These are phyloP conservation scores for Choanephora cucurbitarum DNA, from an alignment of 371 early-diverging fungal species.

Conservation along the genomic window DNA sequence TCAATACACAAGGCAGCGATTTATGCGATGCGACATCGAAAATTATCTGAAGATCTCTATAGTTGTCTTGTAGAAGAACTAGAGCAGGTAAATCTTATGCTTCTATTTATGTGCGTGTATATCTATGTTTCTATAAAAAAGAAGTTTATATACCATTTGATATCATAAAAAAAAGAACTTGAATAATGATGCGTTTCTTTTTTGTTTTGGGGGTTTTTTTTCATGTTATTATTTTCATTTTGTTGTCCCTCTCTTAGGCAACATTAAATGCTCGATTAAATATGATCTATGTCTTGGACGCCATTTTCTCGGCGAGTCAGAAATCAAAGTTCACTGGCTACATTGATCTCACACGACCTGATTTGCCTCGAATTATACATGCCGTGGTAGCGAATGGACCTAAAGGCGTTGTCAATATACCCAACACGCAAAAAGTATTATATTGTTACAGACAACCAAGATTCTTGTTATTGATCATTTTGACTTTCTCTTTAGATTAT, in stretches of 20 bases:
- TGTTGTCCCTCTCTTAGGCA: conserved; percentile 41
- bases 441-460: too few relatives aligned
- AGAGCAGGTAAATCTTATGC: conserved; percentile 55
- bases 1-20: conserved; percentile 70
- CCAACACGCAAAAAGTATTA: conserved; percentile 66
- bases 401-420: conserved; percentile 71
- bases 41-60: conserved; percentile 73
- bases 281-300: conserved; percentile 75
- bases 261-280: conserved; percentile 69
- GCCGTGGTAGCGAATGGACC: conserved; percentile 64
- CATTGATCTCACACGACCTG: conserved; percentile 59
- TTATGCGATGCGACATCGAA: conserved; percentile 67
- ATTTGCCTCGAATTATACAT: conserved; percentile 57
- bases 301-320: conserved; percentile 62
- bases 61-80: conserved; percentile 75
- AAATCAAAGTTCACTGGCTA: conserved; percentile 60
- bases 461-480: neutral
- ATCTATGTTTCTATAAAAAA: too few relatives aligned
- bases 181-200: conserved; percentile 22
- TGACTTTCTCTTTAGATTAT: conserved; percentile 44
- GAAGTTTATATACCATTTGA: too few relatives aligned
- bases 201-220: too few relatives aligned
- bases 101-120: conserved; percentile 13
- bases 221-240: too few relatives aligned
- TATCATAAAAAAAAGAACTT: conserved; percentile 20